phyloP scores from a whole-genome alignment of 441 rosid genomes.

The Brassica balearica region DNA sequence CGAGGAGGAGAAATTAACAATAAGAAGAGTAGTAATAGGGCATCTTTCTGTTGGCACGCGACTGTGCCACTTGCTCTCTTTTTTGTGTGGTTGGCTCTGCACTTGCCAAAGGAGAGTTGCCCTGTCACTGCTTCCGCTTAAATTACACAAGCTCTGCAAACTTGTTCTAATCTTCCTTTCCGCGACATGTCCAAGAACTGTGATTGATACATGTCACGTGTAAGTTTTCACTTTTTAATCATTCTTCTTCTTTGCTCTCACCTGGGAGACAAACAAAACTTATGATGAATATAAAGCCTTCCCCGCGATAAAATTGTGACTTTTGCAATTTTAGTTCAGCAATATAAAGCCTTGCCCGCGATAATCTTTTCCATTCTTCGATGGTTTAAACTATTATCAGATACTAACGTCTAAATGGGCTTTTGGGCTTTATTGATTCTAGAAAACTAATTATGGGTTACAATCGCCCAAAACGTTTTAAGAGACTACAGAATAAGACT shows the following conservation, averaged over 20 bases:
- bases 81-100: slow-evolving; percentile 16
- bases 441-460: background rate
- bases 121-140: slow-evolving; percentile 47
- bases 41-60: slow-evolving; percentile 48
- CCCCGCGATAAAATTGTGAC: no score
- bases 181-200: background rate
- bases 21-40: slow-evolving; percentile 46
- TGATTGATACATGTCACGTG: slow-evolving; percentile 3
- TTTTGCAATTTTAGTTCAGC: no score
- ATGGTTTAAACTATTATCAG: no score
- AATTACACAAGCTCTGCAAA: slow-evolving; percentile 15
- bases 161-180: background rate
- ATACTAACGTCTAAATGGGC: slow-evolving; percentile 5
- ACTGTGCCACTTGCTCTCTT: background rate
- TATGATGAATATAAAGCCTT: background rate
- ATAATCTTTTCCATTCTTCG: no score
- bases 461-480: background rate
- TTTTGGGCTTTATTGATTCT: background rate
- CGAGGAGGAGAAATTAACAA: slow-evolving; percentile 15
- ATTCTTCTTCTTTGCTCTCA: background rate
- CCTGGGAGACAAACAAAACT: background rate
- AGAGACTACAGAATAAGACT: background rate
- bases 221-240: slow-evolving; percentile 2
- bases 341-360: no score
- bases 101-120: slow-evolving; percentile 52